Conservation (phyloP, 2,329 filamentous ascomycete species). For the Basipetospora sp. region DNA sequence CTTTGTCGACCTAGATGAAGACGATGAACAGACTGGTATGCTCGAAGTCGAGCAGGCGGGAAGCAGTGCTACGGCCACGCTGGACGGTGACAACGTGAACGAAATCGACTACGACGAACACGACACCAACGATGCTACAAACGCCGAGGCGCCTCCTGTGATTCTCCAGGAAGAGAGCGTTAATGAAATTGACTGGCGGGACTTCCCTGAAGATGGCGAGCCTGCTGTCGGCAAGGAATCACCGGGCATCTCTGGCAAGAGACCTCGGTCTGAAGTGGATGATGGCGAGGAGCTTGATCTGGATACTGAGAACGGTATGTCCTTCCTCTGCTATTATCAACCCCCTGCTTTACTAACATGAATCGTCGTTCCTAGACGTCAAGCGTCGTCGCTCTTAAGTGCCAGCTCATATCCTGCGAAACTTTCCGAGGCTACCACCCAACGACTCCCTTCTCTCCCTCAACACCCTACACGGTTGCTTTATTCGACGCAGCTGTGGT, state of each 20-base stretch:
- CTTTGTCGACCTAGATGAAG: constrained; percentile 5
- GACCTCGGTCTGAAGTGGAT: constrained; percentile 11
- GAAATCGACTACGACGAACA: constrained; percentile 7
- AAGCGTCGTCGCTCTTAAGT: constrained; percentile 15
- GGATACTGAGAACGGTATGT: constrained; percentile 13
- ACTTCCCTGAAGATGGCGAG: constrained; percentile 11
- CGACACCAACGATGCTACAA: not conserved
- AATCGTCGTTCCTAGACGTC: constrained; percentile 9
- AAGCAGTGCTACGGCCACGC: constrained; percentile 6
- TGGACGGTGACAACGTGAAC: constrained; percentile 6
- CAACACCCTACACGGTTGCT: too few species aligned
- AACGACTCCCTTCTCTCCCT: too few species aligned
- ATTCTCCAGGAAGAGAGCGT: constrained; percentile 1
- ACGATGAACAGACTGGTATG: not conserved
- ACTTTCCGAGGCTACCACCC: too few species aligned
- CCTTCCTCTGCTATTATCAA: too few species aligned
- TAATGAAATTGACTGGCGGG: constrained; percentile 15
- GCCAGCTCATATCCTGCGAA: not conserved
- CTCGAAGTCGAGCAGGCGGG: constrained; percentile 5
- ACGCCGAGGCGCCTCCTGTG: not conserved
- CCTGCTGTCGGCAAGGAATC: constrained; percentile 1
- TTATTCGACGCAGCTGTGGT: too few species aligned
- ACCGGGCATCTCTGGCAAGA: constrained; percentile 9
- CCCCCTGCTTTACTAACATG: too few species aligned
- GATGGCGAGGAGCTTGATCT: constrained; percentile 11